A percentile compares a stretch with the other conserved stretches of the same genome.
Conservation (phyloP, 305 asterid species). For the Rubia peregrina region DNA sequence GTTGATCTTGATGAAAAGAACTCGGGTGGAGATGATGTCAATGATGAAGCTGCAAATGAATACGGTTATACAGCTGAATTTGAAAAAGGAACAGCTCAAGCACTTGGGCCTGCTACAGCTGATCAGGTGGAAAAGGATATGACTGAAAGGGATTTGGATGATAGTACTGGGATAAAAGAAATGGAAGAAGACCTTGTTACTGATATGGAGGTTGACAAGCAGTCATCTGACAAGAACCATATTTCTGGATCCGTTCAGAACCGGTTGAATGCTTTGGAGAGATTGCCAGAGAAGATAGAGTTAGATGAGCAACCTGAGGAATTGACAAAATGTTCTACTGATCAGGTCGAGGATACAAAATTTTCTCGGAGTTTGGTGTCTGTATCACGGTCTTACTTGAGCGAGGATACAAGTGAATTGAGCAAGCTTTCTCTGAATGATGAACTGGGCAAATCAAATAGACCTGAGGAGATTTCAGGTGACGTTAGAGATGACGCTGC, state of each 20-base stretch:
- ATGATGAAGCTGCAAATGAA: conserved; percentile 70
- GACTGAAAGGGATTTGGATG: conserved; percentile 44
- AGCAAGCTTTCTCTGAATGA: conserved; percentile 35
- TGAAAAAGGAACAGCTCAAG: conserved; percentile 83
- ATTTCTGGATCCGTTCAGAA: conserved; percentile 32
- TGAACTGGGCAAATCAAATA: conserved; percentile 46
- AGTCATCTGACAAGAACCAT: conserved; percentile 37
- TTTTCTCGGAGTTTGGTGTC: conserved; percentile 47
- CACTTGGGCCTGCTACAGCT: conserved; percentile 90
- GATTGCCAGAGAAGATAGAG: conserved; percentile 27
- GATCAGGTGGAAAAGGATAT: conserved; percentile 65
- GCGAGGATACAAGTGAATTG: conserved; percentile 39
- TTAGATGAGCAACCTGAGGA: conserved; percentile 40
- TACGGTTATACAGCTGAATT: conserved; percentile 84
- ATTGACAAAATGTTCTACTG: conserved; percentile 30
- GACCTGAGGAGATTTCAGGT: conserved; percentile 35
- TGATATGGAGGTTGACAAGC: conserved; percentile 48
- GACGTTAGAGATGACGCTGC: conserved; percentile 54
- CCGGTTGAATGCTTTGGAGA: conserved; percentile 26
- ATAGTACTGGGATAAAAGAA: conserved; percentile 30
- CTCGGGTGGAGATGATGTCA: conserved; percentile 37
- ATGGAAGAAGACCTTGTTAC: conserved; percentile 28
- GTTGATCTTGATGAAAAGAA: conserved; percentile 49
- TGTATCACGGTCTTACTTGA: conserved; percentile 41
- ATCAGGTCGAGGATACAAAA: conserved; percentile 21